A percentile compares a stretch with the other conserved stretches of the same genome.
These are phyloP conservation scores for Ploettnerulaceae sp. DNA, from an alignment of 2,329 filamentous ascomycete genomes.

Conservation along the genomic window DNA sequence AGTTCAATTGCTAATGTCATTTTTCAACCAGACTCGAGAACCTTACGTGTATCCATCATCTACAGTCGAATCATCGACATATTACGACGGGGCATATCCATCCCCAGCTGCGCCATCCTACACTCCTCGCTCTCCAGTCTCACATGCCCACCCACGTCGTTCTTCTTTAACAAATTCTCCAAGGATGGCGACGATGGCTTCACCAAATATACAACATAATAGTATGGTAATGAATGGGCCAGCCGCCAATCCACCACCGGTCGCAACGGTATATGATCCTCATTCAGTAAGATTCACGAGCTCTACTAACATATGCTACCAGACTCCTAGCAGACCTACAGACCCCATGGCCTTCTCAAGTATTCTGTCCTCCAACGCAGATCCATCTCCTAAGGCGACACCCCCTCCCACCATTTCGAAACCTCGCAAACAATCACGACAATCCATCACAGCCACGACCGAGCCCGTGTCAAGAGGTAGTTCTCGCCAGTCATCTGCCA, in stretches of 20 bases:
- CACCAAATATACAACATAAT: conserved; percentile 44
- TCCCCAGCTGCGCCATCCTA: conserved; percentile 44
- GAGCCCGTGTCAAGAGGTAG: conserved; percentile 30
- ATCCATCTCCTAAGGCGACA: conserved; percentile 55
- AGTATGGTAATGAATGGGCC: conserved; percentile 35
- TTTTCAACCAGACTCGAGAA: conserved; percentile 42
- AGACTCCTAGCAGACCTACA: conserved; percentile 69
- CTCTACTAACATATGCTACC: conserved; percentile 20
- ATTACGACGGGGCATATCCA: conserved; percentile 46
- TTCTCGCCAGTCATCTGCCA: conserved; percentile 45
- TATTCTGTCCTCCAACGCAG: conserved; percentile 78
- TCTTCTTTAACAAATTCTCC: conserved; percentile 31
- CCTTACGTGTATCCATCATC: conserved; percentile 44
- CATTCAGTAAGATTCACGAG: conserved; percentile 1
- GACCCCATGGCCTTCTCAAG: conserved; percentile 96
- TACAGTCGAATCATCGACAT: conserved; percentile 42
- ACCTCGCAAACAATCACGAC: conserved; percentile 27
- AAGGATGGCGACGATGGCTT: conserved; percentile 38
- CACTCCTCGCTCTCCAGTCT: conserved; percentile 46
- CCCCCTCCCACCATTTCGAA: conserved; percentile 34
- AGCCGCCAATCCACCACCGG: conserved; percentile 22
- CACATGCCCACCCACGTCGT: conserved; percentile 41
- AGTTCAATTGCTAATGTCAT: conserved; percentile 12
- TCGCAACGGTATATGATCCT: conserved; percentile 24
- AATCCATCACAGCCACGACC: conserved; percentile 18